A percentile compares a stretch with the other conserved stretches of the same genome.
These are phyloP conservation scores for Hypholoma fasciculare DNA, from an alignment of 768 basidiomycete species.

Conservation along the genomic window DNA sequence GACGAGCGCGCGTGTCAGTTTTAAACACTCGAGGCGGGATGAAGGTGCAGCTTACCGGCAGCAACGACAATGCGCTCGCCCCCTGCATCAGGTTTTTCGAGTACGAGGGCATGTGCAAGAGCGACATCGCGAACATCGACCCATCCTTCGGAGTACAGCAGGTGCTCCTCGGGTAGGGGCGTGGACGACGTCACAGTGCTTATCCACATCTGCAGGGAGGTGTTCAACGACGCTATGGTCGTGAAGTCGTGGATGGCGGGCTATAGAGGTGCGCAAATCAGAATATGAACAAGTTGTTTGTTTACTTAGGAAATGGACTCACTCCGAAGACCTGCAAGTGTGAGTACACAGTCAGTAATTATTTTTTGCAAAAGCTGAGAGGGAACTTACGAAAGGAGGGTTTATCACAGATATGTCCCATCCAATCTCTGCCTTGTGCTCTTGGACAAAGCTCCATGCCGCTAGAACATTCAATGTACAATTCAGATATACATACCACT, in stretches of 20 bases:
- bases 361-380: too few species aligned
- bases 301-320: background rate
- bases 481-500: background rate
- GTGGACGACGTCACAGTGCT: slow-evolving; percentile 21
- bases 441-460: slow-evolving; percentile 40
- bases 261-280: slow-evolving; percentile 15
- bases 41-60: slow-evolving; percentile 23
- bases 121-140: slow-evolving; percentile 58
- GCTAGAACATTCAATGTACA: slow-evolving; percentile 25
- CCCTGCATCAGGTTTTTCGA: slow-evolving; percentile 50
- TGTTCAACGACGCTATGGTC: slow-evolving; percentile 34
- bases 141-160: slow-evolving; percentile 28
- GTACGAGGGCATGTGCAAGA: slow-evolving; percentile 50
- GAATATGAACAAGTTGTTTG: background rate
- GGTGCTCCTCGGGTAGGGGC: slow-evolving; percentile 16
- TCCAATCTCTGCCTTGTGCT: slow-evolving; percentile 39
- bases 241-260: slow-evolving; percentile 42
- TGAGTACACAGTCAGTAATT: background rate
- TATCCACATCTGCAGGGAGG: slow-evolving; percentile 32
- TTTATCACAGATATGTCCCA: slow-evolving; percentile 57
- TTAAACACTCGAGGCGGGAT: background rate
- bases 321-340: slow-evolving; percentile 1
- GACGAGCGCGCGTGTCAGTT: background rate
- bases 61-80: slow-evolving; percentile 57
- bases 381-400: slow-evolving; percentile 47